Evolutionary conservation across 805 yeast species (phyloP).

Genomic region (Starmerella geochares): DNA sequence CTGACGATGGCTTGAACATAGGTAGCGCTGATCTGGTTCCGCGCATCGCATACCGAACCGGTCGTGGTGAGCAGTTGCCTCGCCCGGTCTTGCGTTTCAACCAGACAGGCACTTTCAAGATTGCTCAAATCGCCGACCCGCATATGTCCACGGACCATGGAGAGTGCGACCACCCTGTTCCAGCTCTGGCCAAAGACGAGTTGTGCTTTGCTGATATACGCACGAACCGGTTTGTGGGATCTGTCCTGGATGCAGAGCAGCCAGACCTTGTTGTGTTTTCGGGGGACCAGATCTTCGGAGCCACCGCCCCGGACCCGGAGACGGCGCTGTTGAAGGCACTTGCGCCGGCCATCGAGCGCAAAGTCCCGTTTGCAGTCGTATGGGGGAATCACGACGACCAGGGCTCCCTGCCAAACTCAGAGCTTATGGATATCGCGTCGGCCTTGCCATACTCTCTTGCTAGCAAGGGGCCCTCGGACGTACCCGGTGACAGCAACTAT

Average conservation of each 20-base stretch:
- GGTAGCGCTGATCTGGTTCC: slow-evolving; percentile 21
- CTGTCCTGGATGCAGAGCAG: slow-evolving; percentile 57
- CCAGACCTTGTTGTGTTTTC: slow-evolving; percentile 82
- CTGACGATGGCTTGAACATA: slow-evolving; percentile 27
- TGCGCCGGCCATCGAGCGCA: slow-evolving; percentile 52
- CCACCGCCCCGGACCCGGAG: slow-evolving; percentile 65
- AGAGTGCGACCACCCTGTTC: slow-evolving; percentile 51
- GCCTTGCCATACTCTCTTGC: slow-evolving; percentile 62
- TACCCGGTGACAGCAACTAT: slow-evolving; percentile 81
- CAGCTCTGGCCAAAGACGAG: slow-evolving; percentile 24
- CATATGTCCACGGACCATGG: slow-evolving; percentile 85
- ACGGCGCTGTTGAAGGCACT: slow-evolving; percentile 71
- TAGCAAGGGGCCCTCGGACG: slow-evolving; percentile 49
- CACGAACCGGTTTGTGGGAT: slow-evolving; percentile 51
- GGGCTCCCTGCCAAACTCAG: slow-evolving; percentile 52
- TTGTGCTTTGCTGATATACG: slow-evolving; percentile 70
- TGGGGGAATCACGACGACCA: slow-evolving; percentile 95
- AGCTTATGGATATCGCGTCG: slow-evolving; percentile 48
- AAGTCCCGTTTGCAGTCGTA: slow-evolving; percentile 74
- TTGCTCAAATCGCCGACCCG: slow-evolving; percentile 81
- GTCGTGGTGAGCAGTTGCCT: slow-evolving; percentile 12
- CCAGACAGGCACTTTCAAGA: slow-evolving; percentile 49
- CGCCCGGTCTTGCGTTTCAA: slow-evolving; percentile 17
- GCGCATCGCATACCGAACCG: slow-evolving; percentile 27
- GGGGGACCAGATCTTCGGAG: slow-evolving; percentile 89